Evolutionary conservation across 805 yeast genomes (phyloP).

Genomic region (Pichia membranifaciens): DNA sequence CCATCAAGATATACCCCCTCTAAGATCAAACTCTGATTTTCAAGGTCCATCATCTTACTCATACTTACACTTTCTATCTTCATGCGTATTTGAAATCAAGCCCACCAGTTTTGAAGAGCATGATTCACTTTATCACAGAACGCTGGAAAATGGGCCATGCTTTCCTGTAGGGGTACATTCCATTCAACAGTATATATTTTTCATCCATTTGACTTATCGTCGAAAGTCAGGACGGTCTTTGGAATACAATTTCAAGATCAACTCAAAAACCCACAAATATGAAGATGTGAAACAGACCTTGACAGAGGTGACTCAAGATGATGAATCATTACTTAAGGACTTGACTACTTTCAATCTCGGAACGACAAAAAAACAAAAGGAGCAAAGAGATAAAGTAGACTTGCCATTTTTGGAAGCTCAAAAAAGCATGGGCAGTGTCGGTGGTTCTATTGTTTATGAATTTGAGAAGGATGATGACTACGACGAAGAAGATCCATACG

Average conservation of each 20-base stretch:
- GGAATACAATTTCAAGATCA: constrained; percentile 47
- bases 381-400: constrained; percentile 79
- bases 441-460: constrained; percentile 94
- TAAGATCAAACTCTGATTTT: constrained; percentile 3
- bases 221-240: constrained; percentile 82
- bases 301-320: constrained; percentile 18
- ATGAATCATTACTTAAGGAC: constrained; percentile 51
- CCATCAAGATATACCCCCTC: constrained; percentile 37
- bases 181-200: constrained; percentile 28
- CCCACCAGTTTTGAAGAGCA: constrained; percentile 33
- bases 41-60: constrained; percentile 21
- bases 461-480: constrained; percentile 96
- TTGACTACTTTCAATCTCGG: constrained; percentile 84
- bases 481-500: constrained; percentile 97
- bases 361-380: constrained; percentile 67
- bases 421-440: constrained; percentile 53
- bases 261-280: constrained; percentile 39
- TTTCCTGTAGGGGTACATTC: constrained; percentile 10
- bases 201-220: constrained; percentile 53
- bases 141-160: constrained; percentile 3
- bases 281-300: constrained; percentile 17
- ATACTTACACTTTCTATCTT: constrained; percentile 60
- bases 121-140: constrained; percentile 3
- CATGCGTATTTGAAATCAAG: constrained; percentile 58
- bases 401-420: constrained; percentile 92